Percentiles rank a stretch among this genome's conserved stretches.
These are phyloP conservation scores for Colletotrichum sansevieriae DNA, from an alignment of 2,329 filamentous ascomycete genomes.

Conservation along the genomic window DNA sequence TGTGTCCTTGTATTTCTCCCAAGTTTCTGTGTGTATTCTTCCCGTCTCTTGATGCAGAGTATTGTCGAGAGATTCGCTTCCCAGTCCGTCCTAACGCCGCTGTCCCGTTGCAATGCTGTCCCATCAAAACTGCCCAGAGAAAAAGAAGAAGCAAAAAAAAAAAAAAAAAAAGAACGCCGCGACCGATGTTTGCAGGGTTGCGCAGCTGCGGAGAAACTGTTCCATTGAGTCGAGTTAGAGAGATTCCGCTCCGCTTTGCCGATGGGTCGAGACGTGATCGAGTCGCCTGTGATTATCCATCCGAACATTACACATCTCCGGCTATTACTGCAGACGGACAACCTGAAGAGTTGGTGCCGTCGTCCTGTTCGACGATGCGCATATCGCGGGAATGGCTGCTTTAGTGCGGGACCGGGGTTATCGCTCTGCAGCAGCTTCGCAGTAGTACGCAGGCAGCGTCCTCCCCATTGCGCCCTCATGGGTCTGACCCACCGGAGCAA, in stretches of 20 bases:
- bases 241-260: background rate
- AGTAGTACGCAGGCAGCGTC: constrained; percentile 1
- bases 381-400: constrained; percentile 26
- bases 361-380: background rate
- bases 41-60: background rate
- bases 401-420: constrained; percentile 26
- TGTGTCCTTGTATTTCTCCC: background rate
- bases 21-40: background rate
- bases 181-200: background rate
- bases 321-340: background rate
- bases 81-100: background rate
- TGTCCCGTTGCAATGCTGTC: background rate
- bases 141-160: background rate
- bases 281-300: background rate
- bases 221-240: too few relatives aligned
- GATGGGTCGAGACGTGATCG: background rate
- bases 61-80: background rate
- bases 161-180: background rate
- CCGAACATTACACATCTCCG: background rate
- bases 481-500: background rate
- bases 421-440: constrained; percentile 17
- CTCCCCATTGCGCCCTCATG: background rate
- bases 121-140: background rate
- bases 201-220: background rate
- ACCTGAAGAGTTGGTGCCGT: background rate